Conservation (phyloP, 106 monocot species). For the Hemerocallis citrina region DNA sequence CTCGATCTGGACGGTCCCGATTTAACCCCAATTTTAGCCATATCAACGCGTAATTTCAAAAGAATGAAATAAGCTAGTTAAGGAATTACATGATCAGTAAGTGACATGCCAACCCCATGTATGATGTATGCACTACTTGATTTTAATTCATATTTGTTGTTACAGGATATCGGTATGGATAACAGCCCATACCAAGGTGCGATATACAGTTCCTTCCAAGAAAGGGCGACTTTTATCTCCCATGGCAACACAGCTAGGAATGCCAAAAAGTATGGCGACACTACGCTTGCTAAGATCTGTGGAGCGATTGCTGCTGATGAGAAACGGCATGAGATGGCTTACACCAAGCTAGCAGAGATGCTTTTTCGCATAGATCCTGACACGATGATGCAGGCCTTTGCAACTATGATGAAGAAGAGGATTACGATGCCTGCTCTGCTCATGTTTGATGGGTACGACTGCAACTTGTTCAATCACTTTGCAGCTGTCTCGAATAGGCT, state of each 20-base stretch:
- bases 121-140: background rate
- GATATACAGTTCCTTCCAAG: slow-evolving; percentile 81
- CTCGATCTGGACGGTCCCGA: background rate
- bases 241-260: slow-evolving; percentile 80
- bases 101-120: background rate
- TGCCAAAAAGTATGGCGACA: slow-evolving; percentile 66
- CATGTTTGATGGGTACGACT: slow-evolving; percentile 64
- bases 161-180: slow-evolving; percentile 64
- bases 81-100: too few relatives aligned
- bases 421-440: slow-evolving; percentile 83
- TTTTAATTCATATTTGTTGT: background rate
- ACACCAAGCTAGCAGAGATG: slow-evolving; percentile 39
- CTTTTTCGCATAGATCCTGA: slow-evolving; percentile 61
- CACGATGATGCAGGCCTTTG: slow-evolving; percentile 45
- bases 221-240: slow-evolving; percentile 70
- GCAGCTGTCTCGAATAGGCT: slow-evolving; percentile 54
- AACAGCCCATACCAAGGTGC: slow-evolving; percentile 66
- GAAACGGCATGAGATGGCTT: slow-evolving; percentile 79
- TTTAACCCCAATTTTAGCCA: too few relatives aligned
- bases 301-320: slow-evolving; percentile 74
- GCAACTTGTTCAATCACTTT: slow-evolving; percentile 52
- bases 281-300: slow-evolving; percentile 42
- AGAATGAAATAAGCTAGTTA: background rate
- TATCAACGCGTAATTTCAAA: too few relatives aligned
- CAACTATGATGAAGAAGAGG: slow-evolving; percentile 69